Base-by-base conservation (phyloP, 768 basidiomycete genomes). In the Auricularia heimuer region DNA sequence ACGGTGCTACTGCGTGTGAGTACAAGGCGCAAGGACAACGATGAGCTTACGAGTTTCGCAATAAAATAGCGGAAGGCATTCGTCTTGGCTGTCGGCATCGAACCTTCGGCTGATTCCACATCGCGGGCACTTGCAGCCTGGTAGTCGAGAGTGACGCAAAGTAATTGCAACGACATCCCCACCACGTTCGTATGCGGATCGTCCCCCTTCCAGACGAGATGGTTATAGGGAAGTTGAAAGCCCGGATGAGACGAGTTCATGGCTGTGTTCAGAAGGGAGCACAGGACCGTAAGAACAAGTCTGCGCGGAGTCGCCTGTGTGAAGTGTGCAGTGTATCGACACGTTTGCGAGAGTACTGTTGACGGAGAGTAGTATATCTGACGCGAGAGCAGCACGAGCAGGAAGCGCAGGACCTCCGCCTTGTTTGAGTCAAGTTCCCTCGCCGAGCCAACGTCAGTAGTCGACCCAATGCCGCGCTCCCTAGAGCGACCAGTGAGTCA, bases 391-490 rank as follows among this genome's bases (percentile, higher is more conserved):
- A 98, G 79, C 62, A 97, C 83, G 45, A 94, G 85, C 56, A 98
- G 80, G 47, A 98, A 85, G 34, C 93, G 90, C 0, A 98, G 80
- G 44, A 98, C 89, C 77, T 98, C 94, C 2, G 85, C 86, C 72
- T 90, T 94, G 78, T 94, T 92, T 62, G 77, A 78, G 71, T 97
- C 93, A 63, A 86, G 83, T 33, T 80, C 79, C 68, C 82, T 82
- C 69, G 77, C 82, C 7, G 85, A 78, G 0, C 87, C 87, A 7
- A 85, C 82, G 72, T 91, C 88, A 44, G 82, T 78, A 2, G 93
- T 92, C 2, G 93, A 93, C 12, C 97, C 96, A 29, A 99, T 84
- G 12, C 96, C 96, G 71, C 89, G 93, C 79, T 97, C 94, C 96
- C 96, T 94, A 65, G 35, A 56, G 16, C 24, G 36, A 69, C 34